Evolutionary conservation across 495 filamentous ascomycete species (phyloP).

Genomic region (Haplographium delicatum): DNA sequence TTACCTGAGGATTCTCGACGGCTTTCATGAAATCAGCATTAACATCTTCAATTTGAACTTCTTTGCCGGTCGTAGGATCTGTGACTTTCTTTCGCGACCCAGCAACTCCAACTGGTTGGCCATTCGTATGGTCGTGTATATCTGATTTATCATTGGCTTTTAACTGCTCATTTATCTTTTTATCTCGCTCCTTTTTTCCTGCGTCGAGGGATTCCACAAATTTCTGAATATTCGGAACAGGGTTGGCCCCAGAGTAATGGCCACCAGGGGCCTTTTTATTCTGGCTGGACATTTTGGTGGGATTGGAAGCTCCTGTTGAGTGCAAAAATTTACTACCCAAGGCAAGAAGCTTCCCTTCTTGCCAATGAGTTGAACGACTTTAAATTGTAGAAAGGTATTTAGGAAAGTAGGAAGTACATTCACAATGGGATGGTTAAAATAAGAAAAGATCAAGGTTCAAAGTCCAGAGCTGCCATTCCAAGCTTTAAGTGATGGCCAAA

Average conservation of each 20-base stretch:
- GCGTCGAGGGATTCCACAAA: constrained; percentile 74
- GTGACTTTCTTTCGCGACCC: constrained; percentile 61
- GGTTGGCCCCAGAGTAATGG: constrained; percentile 64
- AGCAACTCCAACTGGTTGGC: constrained; percentile 34
- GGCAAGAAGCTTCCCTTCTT: too few species aligned
- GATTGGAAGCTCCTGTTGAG: too few species aligned
- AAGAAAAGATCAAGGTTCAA: too few species aligned
- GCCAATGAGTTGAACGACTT: too few species aligned
- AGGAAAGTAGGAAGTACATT: too few species aligned
- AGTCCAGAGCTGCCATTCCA: too few species aligned
- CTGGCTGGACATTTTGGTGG: constrained; percentile 20
- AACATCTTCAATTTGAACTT: constrained; percentile 86
- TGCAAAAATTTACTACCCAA: neutral
- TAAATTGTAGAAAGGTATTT: too few species aligned
- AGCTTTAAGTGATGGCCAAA: too few species aligned
- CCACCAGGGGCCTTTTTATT: constrained; percentile 29
- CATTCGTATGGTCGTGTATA: constrained; percentile 36
- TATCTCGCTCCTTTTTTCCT: constrained; percentile 72
- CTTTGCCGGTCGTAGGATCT: constrained; percentile 79
- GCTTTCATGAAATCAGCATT: constrained; percentile 61
- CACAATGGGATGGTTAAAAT: too few species aligned
- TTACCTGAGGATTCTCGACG: constrained; percentile 63
- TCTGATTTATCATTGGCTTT: constrained; percentile 34
- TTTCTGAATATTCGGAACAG: constrained; percentile 79
- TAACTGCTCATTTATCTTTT: constrained; percentile 52